These are phyloP conservation scores for Madurella fahalii DNA, from an alignment of 2,329 filamentous ascomycete species.

Conservation along the genomic window DNA sequence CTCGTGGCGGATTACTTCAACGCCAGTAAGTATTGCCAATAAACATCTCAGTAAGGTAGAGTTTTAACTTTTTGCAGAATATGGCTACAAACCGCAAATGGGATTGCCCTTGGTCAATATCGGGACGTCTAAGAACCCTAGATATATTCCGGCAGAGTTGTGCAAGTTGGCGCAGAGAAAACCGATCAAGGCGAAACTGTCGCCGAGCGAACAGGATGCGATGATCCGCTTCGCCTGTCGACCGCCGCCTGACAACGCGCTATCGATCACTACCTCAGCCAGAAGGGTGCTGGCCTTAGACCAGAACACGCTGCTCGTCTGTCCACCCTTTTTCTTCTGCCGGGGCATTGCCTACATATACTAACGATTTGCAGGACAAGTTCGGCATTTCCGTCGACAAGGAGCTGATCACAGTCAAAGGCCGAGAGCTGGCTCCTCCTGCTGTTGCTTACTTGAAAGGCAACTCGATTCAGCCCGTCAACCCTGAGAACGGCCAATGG, in stretches of 20 bases:
- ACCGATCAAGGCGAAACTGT: slow-evolving; percentile 55
- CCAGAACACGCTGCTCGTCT: slow-evolving; percentile 43
- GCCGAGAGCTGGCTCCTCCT: slow-evolving; percentile 62
- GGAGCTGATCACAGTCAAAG: slow-evolving; percentile 66
- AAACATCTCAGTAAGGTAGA: too few species aligned
- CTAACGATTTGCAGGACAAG: slow-evolving; percentile 20
- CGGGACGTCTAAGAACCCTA: slow-evolving; percentile 52
- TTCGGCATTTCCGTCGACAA: slow-evolving; percentile 63
- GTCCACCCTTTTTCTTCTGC: slow-evolving; percentile 15
- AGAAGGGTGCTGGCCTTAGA: slow-evolving; percentile 56
- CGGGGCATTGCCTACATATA: neutral
- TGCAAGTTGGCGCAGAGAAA: slow-evolving; percentile 64
- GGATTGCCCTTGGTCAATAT: slow-evolving; percentile 62
- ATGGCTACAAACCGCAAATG: slow-evolving; percentile 32
- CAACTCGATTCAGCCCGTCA: slow-evolving; percentile 21
- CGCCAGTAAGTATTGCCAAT: slow-evolving; percentile 34
- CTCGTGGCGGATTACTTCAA: slow-evolving; percentile 44
- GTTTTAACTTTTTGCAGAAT: slow-evolving; percentile 29
- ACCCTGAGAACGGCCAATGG: slow-evolving; percentile 58
- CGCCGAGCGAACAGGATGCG: slow-evolving; percentile 53
- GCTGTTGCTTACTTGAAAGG: slow-evolving; percentile 51
- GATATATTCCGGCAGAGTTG: slow-evolving; percentile 64
- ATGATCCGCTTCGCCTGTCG: slow-evolving; percentile 75
- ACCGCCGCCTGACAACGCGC: slow-evolving; percentile 60
- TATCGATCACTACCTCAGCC: slow-evolving; percentile 58